phyloP scores from a whole-genome alignment of 371 early-diverging fungal genomes.

The Dichotomocladium elegans region DNA sequence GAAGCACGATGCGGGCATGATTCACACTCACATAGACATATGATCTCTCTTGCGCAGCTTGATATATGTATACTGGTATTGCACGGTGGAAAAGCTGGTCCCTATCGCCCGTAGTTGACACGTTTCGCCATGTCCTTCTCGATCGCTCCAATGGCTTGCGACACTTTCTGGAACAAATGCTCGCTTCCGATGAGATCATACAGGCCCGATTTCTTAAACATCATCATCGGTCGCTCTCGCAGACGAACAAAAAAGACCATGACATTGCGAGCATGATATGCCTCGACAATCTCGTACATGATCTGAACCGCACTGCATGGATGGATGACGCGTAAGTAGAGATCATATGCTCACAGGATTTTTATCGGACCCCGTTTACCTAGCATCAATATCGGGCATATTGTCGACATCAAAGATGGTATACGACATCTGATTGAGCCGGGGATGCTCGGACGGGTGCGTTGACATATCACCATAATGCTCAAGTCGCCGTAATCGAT shows the following conservation, averaged over 20 bases:
- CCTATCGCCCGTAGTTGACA: not conserved
- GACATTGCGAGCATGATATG: slow-evolving; percentile 73
- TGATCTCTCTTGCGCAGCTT: too few relatives aligned
- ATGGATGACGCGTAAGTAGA: not conserved
- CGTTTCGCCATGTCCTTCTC: slow-evolving; percentile 43
- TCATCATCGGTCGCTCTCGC: slow-evolving; percentile 57
- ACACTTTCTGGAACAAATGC: slow-evolving; percentile 60
- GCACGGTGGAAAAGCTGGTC: too few relatives aligned
- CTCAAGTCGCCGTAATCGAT: slow-evolving; percentile 87
- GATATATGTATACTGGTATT: too few relatives aligned
- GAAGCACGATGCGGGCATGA: too few relatives aligned
- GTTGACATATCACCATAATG: slow-evolving; percentile 84
- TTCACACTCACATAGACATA: too few relatives aligned
- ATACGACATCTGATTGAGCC: slow-evolving; percentile 57
- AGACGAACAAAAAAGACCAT: slow-evolving; percentile 84
- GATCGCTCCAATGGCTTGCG: slow-evolving; percentile 57
- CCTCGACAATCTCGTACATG: slow-evolving; percentile 81
- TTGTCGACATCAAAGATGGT: slow-evolving; percentile 87
- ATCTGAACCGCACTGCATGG: slow-evolving; percentile 76
- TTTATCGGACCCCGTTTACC: slow-evolving; percentile 29
- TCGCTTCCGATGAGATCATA: slow-evolving; percentile 59
- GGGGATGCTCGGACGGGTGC: slow-evolving; percentile 78
- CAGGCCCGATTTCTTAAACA: slow-evolving; percentile 71
- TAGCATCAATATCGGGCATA: slow-evolving; percentile 87
- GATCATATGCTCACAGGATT: not conserved